Evolutionary conservation across 1,139 yeast species (phyloP).

Genomic region (Barnettozyma hawaiiensis): DNA sequence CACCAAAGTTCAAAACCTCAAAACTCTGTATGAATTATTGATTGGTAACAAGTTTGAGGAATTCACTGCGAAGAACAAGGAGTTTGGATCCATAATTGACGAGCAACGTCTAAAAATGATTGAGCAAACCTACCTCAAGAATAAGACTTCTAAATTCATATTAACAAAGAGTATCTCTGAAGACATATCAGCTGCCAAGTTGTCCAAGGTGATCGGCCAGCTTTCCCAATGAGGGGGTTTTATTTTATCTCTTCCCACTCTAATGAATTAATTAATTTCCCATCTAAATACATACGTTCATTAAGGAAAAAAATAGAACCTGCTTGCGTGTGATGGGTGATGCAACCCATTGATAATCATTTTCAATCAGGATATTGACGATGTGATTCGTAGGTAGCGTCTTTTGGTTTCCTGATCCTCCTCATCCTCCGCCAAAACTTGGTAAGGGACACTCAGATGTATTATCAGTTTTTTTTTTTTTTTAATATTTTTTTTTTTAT

Average conservation of each 20-base stretch:
- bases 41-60: constrained; percentile 32
- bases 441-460: too few relatives aligned
- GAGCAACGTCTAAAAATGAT: constrained; percentile 15
- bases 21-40: constrained; percentile 32
- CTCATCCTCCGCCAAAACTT: too few relatives aligned
- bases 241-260: too few relatives aligned
- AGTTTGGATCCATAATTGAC: constrained; percentile 16
- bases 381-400: too few relatives aligned
- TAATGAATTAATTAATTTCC: too few relatives aligned
- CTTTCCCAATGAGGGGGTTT: constrained; percentile 15
- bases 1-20: constrained; percentile 31
- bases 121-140: constrained; percentile 16
- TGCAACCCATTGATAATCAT: too few relatives aligned
- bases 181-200: constrained; percentile 21
- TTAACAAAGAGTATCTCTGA: constrained; percentile 18
- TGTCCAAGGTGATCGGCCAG: constrained; percentile 23
- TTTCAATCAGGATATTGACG: too few relatives aligned
- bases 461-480: too few relatives aligned
- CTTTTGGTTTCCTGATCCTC: too few relatives aligned
- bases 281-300: too few relatives aligned
- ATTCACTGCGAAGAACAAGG: constrained; percentile 29
- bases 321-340: too few relatives aligned
- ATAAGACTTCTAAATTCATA: constrained; percentile 20
- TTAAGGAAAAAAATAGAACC: too few relatives aligned
- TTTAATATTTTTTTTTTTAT: constrained; percentile 4